These are phyloP conservation scores for Tremellales sp. DNA, from an alignment of 1,284 basidiomycete genomes.

Conservation along the genomic window DNA sequence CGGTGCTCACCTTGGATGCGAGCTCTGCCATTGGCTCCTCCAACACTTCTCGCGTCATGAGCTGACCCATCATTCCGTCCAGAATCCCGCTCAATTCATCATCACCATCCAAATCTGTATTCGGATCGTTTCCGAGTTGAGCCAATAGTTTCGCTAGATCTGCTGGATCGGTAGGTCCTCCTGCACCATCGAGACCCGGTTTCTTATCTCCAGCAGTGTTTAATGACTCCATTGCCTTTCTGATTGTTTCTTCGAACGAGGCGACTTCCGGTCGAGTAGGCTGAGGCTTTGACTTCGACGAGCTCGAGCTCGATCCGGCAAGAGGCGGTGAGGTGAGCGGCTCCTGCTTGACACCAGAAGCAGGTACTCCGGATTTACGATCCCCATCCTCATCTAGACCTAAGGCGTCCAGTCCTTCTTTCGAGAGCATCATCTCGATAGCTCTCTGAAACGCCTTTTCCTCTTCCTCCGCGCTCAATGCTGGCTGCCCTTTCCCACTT, in stretches of 20 bases:
- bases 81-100: constrained; percentile 71
- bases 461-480: constrained; percentile 37
- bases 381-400: constrained; percentile 42
- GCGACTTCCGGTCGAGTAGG: constrained; percentile 18
- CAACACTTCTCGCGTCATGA: constrained; percentile 90
- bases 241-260: constrained; percentile 70
- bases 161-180: constrained; percentile 26
- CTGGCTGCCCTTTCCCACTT: constrained; percentile 5
- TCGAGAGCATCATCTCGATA: constrained; percentile 69
- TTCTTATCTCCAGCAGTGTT: constrained; percentile 53
- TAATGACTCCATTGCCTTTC: constrained; percentile 74
- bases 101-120: constrained; percentile 45
- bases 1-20: constrained; percentile 63
- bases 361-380: neutral
- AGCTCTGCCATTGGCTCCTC: constrained; percentile 91
- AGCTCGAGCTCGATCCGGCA: constrained; percentile 11
- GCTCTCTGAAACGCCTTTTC: constrained; percentile 58
- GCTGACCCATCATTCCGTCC: constrained; percentile 86
- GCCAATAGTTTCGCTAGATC: constrained; percentile 34
- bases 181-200: neutral
- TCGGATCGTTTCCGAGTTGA: constrained; percentile 51
- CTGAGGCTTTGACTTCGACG: neutral
- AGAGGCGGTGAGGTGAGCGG: neutral
- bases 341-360: neutral
- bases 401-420: constrained; percentile 60